Conservation (phyloP, 208 protist species). For the Leishmania tropica region DNA sequence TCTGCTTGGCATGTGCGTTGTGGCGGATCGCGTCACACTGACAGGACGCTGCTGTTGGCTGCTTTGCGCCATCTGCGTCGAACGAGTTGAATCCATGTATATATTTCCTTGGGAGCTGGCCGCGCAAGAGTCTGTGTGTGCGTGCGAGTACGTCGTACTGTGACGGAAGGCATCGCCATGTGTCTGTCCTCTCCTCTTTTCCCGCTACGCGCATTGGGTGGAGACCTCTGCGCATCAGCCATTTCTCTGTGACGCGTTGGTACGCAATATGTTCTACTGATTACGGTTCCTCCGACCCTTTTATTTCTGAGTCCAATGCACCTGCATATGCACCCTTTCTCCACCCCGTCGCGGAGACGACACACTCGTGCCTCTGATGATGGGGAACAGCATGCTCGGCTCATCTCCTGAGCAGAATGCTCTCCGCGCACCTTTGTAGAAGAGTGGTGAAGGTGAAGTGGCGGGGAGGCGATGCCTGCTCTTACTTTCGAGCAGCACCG, state of each 20-base stretch:
- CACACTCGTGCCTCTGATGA: background rate
- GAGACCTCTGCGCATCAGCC: background rate
- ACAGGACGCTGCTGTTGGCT: background rate
- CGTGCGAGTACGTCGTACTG: background rate
- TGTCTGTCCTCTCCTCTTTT: background rate
- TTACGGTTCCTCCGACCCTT: background rate
- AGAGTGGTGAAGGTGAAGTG: background rate
- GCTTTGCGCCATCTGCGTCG: background rate
- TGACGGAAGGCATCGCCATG: background rate
- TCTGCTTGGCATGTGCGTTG: background rate
- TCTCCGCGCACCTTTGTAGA: background rate
- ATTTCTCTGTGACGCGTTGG: background rate
- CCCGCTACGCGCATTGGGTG: background rate
- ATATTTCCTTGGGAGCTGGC: background rate
- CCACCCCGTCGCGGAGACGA: background rate
- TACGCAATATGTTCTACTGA: background rate
- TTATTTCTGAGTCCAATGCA: background rate
- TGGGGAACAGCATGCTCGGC: background rate
- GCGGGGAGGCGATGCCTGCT: background rate
- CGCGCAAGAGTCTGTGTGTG: background rate
- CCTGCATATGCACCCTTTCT: too few relatives aligned
- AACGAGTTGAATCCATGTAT: background rate
- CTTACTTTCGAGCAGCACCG: background rate
- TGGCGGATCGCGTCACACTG: slow-evolving; percentile 2
- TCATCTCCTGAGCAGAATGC: background rate